Percentiles rank a stretch among this genome's conserved stretches.
Evolutionary conservation across 129 eudicot genomes (phyloP).

Genomic region (Logfia minima): DNA sequence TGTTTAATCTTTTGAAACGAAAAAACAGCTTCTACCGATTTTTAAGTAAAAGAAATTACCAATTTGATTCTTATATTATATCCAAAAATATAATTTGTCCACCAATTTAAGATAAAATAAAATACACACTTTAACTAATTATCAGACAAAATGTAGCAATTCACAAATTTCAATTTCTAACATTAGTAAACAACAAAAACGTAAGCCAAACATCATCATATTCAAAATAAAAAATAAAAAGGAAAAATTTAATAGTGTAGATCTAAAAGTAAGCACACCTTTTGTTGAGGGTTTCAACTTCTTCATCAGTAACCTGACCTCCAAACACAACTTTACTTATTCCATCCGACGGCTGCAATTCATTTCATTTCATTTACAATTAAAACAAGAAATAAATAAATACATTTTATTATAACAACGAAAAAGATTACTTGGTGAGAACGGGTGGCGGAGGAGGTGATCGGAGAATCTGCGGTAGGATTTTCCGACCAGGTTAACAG

Average conservation of each 20-base stretch:
- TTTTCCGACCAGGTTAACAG: constrained; percentile 92
- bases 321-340: constrained; percentile 94
- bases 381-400: not conserved
- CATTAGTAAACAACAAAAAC: no score
- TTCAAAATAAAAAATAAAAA: no score
- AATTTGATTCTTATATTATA: no score
- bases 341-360: constrained; percentile 91
- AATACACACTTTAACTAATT: no score
- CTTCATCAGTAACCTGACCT: constrained; percentile 96
- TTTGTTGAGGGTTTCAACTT: constrained; percentile 80
- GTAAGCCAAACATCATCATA: no score
- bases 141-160: no score
- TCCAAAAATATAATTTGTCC: no score
- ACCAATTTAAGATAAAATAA: no score
- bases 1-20: no score
- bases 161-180: no score
- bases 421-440: constrained; percentile 41
- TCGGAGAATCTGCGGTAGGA: constrained; percentile 59
- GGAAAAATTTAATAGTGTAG: constrained; percentile 16
- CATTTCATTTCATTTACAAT: not conserved
- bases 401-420: not conserved
- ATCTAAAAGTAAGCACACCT: constrained; percentile 53
- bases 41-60: no score
- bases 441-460: constrained; percentile 41
- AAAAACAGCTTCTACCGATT: no score